Evolutionary conservation across 2,329 filamentous ascomycete species (phyloP), one percentile per base, ranked within the genome.

Genomic region (Canariomyces notabilis): DNA sequence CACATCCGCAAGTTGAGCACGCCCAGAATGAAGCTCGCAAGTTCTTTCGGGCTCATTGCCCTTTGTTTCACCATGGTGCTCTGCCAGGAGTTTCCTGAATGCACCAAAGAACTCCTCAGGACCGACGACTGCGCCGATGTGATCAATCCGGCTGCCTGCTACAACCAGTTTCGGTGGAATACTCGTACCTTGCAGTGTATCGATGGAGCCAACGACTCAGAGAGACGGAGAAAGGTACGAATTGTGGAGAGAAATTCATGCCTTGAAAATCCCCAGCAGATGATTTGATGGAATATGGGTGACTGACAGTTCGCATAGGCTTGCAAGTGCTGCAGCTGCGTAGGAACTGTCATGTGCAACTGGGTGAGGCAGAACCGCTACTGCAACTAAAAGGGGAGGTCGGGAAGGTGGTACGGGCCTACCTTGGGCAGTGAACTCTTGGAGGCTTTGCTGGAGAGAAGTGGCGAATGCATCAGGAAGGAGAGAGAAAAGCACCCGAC

Each of bases 71-170:
- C 55, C 18, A 18, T 52, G 6, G 55, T 48, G 6, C 18, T 58
- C 1, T 54, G 56, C 15, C 65, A 69, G 33, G 15, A 51, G 1
- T 42, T 54, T 6, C 56, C 60, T 1, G 63, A 59, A 14, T 69
- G 66, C 51, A 65, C 60, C 14, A 44, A 44, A 15, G 64, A 67
- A 15, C 59, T 68, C 7, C 61, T 61, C 2, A 56, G 53, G 2
- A 64, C 60, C 9, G 63, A 67, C 37, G 65, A 69, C 21, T 69
- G 66, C 39, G 63, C 64, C 15, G 64, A 60, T 29, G 66, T 69
- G 23, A 64, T 67, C 50, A 64, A 69, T 37, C 64, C 66, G 15
- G 65, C 60, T 37, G 66, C 66, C 20, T 69, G 66, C 57, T 69
- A 69, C 54, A 69, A 69, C 54, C 57, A 67, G 51, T 67, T 61